Percentiles rank a stretch among this genome's conserved stretches.
Evolutionary conservation across 176 grass and related monocot species (phyloP).

Genomic region (Musa acuminata): DNA sequence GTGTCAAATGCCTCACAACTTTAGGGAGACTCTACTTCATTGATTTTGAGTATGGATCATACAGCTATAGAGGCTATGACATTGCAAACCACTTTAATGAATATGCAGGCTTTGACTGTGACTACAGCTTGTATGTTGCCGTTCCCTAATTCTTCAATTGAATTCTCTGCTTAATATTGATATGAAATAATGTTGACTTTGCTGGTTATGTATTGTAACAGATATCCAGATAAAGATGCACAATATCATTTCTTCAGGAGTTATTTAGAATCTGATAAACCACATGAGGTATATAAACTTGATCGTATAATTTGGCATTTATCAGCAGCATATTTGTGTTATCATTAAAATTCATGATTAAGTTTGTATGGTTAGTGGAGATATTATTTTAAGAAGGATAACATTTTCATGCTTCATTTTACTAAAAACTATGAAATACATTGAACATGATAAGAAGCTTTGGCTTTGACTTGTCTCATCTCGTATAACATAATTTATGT

Average conservation of each 20-base stretch:
- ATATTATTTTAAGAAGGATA: background rate
- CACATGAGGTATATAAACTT: conserved; percentile 51
- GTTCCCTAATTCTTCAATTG: background rate
- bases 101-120: conserved; percentile 89
- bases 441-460: no score
- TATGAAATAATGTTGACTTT: conserved; percentile 18
- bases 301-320: conserved; percentile 6
- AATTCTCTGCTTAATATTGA: background rate
- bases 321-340: background rate
- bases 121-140: conserved; percentile 68
- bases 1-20: conserved; percentile 21
- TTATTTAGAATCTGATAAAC: conserved; percentile 60
- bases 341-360: background rate
- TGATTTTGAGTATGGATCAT: conserved; percentile 98
- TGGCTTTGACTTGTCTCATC: no score
- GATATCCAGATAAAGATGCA: conserved; percentile 86
- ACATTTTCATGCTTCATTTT: background rate
- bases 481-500: no score
- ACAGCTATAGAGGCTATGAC: conserved; percentile 85
- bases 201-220: conserved; percentile 27
- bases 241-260: conserved; percentile 93
- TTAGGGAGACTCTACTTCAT: conserved; percentile 94
- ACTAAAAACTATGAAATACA: no score
- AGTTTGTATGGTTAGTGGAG: background rate
- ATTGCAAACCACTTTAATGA: conserved; percentile 99